Percentiles rank a stretch among this genome's conserved stretches.
Conservation (phyloP, 768 basidiomycete species). For the Chalciporus piperatus region DNA sequence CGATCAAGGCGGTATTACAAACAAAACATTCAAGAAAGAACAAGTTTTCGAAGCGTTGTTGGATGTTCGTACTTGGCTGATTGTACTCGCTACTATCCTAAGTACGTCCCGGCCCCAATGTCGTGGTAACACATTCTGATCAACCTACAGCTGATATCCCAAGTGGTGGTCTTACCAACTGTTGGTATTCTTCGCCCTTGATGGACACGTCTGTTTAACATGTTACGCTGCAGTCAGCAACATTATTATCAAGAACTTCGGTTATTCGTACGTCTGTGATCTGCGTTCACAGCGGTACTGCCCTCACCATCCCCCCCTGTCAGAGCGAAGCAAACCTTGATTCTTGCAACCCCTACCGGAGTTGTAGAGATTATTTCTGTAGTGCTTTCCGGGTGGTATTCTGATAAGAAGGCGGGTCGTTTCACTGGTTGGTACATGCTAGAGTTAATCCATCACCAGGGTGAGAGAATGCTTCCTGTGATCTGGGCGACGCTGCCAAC, state of each 20-base stretch:
- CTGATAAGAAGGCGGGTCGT: conserved; percentile 54
- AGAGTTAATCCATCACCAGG: neutral
- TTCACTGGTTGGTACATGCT: conserved; percentile 12
- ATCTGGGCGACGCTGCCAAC: conserved; percentile 20
- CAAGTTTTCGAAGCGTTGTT: conserved; percentile 55
- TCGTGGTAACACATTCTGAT: neutral
- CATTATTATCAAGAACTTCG: conserved; percentile 59
- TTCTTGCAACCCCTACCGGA: conserved; percentile 51
- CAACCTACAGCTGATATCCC: conserved; percentile 54
- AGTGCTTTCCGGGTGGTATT: conserved; percentile 58
- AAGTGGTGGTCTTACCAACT: conserved; percentile 62
- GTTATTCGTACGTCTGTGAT: conserved; percentile 49
- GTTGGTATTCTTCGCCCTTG: conserved; percentile 36
- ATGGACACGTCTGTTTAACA: neutral
- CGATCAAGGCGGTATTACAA: conserved; percentile 62
- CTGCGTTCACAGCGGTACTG: neutral
- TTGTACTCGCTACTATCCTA: conserved; percentile 55
- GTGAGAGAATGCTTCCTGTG: conserved; percentile 23
- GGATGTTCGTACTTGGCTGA: conserved; percentile 61
- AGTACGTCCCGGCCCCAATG: conserved; percentile 38
- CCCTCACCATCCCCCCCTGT: neutral
- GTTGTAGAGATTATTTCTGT: conserved; percentile 44
- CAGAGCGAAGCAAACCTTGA: conserved; percentile 59
- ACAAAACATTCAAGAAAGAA: conserved; percentile 56
- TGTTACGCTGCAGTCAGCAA: conserved; percentile 48